Evolutionary conservation across 176 grass and related monocot species (phyloP).

Genomic region (Neostapfia colusana): DNA sequence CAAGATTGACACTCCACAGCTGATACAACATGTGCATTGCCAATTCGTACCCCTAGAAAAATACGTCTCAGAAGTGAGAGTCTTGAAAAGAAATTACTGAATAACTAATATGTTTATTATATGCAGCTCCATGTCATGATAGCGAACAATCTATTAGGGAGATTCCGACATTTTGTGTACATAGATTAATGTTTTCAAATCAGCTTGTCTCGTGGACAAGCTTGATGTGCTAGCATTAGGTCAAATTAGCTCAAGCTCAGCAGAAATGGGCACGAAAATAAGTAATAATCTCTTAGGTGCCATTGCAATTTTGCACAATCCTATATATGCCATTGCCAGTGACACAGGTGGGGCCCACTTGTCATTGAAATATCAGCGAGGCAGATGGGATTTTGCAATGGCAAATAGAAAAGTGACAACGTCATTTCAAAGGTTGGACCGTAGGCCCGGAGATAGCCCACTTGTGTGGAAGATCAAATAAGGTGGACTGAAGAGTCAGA

Average conservation of each 20-base stretch:
- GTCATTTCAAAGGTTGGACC: background rate
- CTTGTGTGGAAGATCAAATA: background rate
- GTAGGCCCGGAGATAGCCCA: background rate
- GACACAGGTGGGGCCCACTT: too few relatives aligned
- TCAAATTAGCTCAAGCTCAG: constrained; percentile 12
- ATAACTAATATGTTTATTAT: constrained; percentile 10
- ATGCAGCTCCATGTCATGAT: constrained; percentile 3
- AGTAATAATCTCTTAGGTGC: background rate
- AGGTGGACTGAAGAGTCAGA: background rate
- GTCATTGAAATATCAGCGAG: background rate
- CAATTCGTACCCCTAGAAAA: constrained; percentile 75
- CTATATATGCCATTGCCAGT: background rate
- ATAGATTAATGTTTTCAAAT: background rate
- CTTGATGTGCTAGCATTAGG: constrained; percentile 17
- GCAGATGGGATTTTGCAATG: too few relatives aligned
- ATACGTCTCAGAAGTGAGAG: constrained; percentile 29
- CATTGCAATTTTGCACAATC: background rate
- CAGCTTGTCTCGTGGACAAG: constrained; percentile 5
- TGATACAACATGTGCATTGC: constrained; percentile 92
- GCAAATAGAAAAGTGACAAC: background rate
- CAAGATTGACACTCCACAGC: constrained; percentile 50
- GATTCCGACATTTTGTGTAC: background rate
- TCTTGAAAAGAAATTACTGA: background rate
- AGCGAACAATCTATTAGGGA: background rate
- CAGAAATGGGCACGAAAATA: background rate